A percentile compares a stretch with the other conserved stretches of the same genome.
These are phyloP conservation scores for Graphium sp. DNA, from an alignment of 2,329 filamentous ascomycete genomes.

Conservation along the genomic window DNA sequence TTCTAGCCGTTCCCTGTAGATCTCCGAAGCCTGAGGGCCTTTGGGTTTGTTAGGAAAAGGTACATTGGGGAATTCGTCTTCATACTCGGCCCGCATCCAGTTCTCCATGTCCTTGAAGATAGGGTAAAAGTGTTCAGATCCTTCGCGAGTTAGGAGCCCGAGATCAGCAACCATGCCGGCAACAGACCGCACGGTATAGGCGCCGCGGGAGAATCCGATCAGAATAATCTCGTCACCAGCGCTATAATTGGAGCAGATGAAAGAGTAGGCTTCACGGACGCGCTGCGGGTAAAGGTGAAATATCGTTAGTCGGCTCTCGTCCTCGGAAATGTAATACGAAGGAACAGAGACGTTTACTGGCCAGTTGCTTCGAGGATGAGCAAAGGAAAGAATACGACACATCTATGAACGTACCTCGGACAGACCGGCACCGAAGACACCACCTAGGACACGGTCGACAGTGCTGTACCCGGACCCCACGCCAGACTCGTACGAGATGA, in stretches of 20 bases:
- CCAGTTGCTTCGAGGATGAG: no score
- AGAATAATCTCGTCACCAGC: conserved; percentile 39
- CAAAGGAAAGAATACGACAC: no score
- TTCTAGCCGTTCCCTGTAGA: conserved; percentile 26
- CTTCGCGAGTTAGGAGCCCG: conserved; percentile 33
- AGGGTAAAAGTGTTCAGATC: conserved; percentile 35
- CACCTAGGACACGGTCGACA: conserved; percentile 32
- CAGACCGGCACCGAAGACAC: conserved; percentile 36
- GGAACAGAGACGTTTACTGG: background rate
- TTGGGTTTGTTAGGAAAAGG: conserved; percentile 32
- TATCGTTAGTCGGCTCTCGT: background rate
- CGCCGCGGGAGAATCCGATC: conserved; percentile 39
- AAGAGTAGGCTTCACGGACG: conserved; percentile 44
- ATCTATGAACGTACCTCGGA: conserved; percentile 26
- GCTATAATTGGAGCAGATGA: conserved; percentile 43
- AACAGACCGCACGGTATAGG: conserved; percentile 39
- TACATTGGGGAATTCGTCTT: conserved; percentile 25
- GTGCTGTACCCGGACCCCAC: conserved; percentile 35
- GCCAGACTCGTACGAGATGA: conserved; percentile 44
- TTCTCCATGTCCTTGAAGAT: conserved; percentile 40
- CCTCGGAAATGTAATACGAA: background rate
- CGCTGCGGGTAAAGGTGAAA: conserved; percentile 17
- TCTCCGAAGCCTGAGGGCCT: conserved; percentile 19
- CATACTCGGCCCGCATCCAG: conserved; percentile 26
- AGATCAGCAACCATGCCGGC: conserved; percentile 33